phyloP scores from a whole-genome alignment of 78 protist genomes.

The Dictyostelium capitatum region DNA sequence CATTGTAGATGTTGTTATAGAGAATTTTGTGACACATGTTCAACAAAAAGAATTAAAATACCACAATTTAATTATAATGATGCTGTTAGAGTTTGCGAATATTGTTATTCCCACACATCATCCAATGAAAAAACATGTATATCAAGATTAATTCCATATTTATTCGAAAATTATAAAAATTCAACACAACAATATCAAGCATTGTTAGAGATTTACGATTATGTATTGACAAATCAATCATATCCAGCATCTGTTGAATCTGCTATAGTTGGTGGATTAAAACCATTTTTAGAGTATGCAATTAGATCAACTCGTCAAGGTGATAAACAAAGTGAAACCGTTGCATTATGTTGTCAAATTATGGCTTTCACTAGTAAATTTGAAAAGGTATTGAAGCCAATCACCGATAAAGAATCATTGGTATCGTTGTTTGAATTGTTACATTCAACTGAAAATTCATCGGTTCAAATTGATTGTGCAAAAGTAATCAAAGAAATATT shows the following conservation, averaged over 20 bases:
- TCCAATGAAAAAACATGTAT: slow-evolving; percentile 70
- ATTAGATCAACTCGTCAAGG: neutral
- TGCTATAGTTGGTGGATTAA: slow-evolving; percentile 72
- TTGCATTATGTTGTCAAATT: slow-evolving; percentile 52
- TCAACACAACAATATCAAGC: slow-evolving; percentile 70
- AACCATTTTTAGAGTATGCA: slow-evolving; percentile 62
- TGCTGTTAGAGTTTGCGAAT: slow-evolving; percentile 70
- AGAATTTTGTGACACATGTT: slow-evolving; percentile 78
- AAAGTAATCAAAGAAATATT: slow-evolving; percentile 38
- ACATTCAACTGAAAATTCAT: slow-evolving; percentile 12
- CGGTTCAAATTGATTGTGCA: slow-evolving; percentile 51
- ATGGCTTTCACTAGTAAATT: slow-evolving; percentile 26
- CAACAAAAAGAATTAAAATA: slow-evolving; percentile 58
- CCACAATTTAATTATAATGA: slow-evolving; percentile 72
- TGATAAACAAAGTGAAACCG: slow-evolving; percentile 10
- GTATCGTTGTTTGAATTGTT: slow-evolving; percentile 33
- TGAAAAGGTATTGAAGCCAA: slow-evolving; percentile 49
- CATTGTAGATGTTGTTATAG: slow-evolving; percentile 80
- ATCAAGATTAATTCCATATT: slow-evolving; percentile 64
- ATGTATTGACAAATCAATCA: slow-evolving; percentile 20
- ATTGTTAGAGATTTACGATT: slow-evolving; percentile 60
- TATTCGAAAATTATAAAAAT: slow-evolving; percentile 55
- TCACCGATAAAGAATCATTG: slow-evolving; percentile 25
- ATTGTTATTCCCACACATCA: slow-evolving; percentile 53
- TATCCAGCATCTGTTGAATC: slow-evolving; percentile 9